Base-by-base conservation (phyloP, 2,329 filamentous ascomycete genomes). In the Calonectria ilicicola region DNA sequence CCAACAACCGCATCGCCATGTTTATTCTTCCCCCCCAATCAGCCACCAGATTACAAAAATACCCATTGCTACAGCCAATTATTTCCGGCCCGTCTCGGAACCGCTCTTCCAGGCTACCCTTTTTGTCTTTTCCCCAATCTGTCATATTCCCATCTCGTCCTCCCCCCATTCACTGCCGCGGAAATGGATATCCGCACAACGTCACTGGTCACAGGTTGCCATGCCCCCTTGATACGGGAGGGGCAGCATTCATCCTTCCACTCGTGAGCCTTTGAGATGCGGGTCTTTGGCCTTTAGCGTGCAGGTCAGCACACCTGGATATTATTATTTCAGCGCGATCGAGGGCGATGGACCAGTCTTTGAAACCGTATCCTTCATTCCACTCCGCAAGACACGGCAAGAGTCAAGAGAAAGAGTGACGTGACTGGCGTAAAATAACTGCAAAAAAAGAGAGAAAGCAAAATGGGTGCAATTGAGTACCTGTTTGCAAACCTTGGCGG, bases 301-400 rank as follows among this genome's bases (percentile, higher is more conserved):
- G 53, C 67, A 70, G 71, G 71, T 73, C 71, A 73, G 71, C 71
- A 73, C 71, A 73, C 71, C 71, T 73, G 71, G 67, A 70, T 70
- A 70, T 56, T 67, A 60, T 32, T 73, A 73, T 73, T 70, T 73
- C 71, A 70, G 58, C 63, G 63, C 67, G 63, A 67, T 47, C 35
- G 63, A 70, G 46, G 19, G 26, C 5, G 7, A 8, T 49, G 26
- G 23, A 26, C 19, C 38, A 15, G 32, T 46, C 32, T 32, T 44
- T 58, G 56, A 40, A 67, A 46, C 56, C 23, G 27, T 47, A 46
- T 58, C 47, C 46, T 42, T 35, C 23, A 32, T 21, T 38, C 27
- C 23, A 32, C 42, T 12, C 46, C 46, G 15, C 26, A 46, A 32
- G 38, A 32, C 56, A 26, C 32, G 21, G 17, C 5, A 12, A 65